Percentiles rank a stretch among this genome's conserved stretches.
These are phyloP conservation scores for Lecanicillium sp. DNA, from an alignment of 2,329 filamentous ascomycete genomes.

Conservation along the genomic window DNA sequence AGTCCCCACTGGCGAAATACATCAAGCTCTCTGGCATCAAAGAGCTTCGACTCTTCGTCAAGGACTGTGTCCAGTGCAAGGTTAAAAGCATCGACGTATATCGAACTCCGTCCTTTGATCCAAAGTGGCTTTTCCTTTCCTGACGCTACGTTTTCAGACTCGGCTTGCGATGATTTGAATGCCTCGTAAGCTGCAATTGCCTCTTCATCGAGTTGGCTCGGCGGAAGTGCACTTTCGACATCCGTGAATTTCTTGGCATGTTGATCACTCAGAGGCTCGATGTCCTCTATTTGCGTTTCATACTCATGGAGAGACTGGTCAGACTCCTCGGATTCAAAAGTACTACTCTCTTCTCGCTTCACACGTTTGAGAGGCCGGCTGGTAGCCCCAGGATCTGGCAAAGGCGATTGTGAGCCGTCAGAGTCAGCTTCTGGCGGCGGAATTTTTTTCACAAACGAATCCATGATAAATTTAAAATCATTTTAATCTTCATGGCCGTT, in stretches of 20 bases:
- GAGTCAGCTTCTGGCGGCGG: not conserved
- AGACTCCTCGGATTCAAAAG: slow-evolving; percentile 16
- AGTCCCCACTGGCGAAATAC: slow-evolving; percentile 70
- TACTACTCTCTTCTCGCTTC: slow-evolving; percentile 18
- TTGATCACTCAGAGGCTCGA: not conserved
- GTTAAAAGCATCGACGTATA: slow-evolving; percentile 97
- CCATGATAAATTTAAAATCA: not conserved
- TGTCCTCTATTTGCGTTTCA: slow-evolving; percentile 11
- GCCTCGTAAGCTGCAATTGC: slow-evolving; percentile 75
- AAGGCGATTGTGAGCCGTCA: not conserved
- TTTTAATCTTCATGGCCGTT: not conserved
- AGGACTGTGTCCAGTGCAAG: slow-evolving; percentile 83
- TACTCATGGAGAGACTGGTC: slow-evolving; percentile 12
- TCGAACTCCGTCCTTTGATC: slow-evolving; percentile 72
- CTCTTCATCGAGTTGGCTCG: slow-evolving; percentile 56
- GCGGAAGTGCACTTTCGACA: slow-evolving; percentile 53
- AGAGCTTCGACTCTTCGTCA: slow-evolving; percentile 80
- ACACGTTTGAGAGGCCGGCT: slow-evolving; percentile 20
- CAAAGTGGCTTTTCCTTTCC: slow-evolving; percentile 40
- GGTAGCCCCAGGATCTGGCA: not conserved
- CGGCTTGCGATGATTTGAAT: slow-evolving; percentile 47
- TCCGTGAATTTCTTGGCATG: slow-evolving; percentile 18
- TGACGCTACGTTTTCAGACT: slow-evolving; percentile 28
- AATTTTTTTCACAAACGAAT: slow-evolving; percentile 11
- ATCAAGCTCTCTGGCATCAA: slow-evolving; percentile 66